These are phyloP conservation scores for Ottelia alismoides DNA, from an alignment of 106 monocot genomes.

Conservation along the genomic window DNA sequence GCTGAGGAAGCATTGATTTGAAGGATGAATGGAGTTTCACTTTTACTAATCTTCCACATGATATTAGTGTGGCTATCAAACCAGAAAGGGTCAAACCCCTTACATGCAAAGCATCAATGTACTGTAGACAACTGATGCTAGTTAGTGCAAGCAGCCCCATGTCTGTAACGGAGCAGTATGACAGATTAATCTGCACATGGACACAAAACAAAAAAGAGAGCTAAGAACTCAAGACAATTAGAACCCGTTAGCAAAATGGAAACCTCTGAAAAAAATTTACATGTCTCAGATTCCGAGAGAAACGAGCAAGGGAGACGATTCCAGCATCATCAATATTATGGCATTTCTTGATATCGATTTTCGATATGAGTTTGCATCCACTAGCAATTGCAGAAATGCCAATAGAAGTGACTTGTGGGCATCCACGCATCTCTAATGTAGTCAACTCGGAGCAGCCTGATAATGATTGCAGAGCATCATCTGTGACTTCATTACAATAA, in stretches of 20 bases:
- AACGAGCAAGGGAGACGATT: constrained; percentile 46
- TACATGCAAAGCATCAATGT: constrained; percentile 52
- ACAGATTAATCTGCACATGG: constrained; percentile 60
- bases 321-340: constrained; percentile 43
- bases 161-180: constrained; percentile 70
- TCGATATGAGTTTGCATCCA: constrained; percentile 43
- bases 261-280: constrained; percentile 14
- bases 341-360: constrained; percentile 73
- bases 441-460: constrained; percentile 53
- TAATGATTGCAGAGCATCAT: constrained; percentile 36
- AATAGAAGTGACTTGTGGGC: constrained; percentile 35
- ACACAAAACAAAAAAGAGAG: not conserved
- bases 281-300: constrained; percentile 51
- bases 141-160: constrained; percentile 58
- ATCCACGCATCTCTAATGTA: constrained; percentile 68
- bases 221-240: not conserved
- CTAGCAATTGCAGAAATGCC: constrained; percentile 43
- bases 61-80: constrained; percentile 37
- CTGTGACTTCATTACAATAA: constrained; percentile 56
- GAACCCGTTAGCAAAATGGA: not conserved
- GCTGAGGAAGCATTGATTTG: constrained; percentile 34
- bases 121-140: constrained; percentile 47
- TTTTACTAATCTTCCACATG: constrained; percentile 47
- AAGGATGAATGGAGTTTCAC: constrained; percentile 60
- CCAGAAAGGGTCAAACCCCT: constrained; percentile 40